A percentile compares a stretch with the other conserved stretches of the same genome.
These are phyloP conservation scores for Botrytis squamosa DNA, from an alignment of 2,329 filamentous ascomycete species.

Conservation along the genomic window DNA sequence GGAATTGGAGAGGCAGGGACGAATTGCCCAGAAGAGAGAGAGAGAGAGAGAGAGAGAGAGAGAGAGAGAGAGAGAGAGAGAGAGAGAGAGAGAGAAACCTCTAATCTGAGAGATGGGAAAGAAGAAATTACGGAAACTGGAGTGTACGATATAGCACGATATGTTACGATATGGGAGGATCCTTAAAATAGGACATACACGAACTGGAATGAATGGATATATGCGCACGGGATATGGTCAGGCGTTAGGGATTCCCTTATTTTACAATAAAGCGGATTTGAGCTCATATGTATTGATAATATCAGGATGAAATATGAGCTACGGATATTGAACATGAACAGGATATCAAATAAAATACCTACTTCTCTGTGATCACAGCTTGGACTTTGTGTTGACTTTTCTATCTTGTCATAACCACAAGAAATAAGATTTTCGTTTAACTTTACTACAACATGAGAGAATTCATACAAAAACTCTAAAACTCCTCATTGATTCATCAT, in stretches of 20 bases:
- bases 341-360: not conserved
- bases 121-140: not conserved
- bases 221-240: not conserved
- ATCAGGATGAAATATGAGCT: not conserved
- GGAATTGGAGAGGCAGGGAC: not conserved
- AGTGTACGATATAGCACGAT: not conserved
- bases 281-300: not conserved
- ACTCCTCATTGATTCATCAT: not conserved
- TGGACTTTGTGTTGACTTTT: not conserved
- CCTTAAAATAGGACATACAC: not conserved
- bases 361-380: not conserved
- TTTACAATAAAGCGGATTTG: not conserved
- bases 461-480: not conserved
- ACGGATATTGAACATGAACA: not conserved
- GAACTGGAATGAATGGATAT: not conserved
- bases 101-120: not conserved
- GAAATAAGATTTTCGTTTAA: not conserved
- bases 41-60: too few species aligned
- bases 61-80: too few species aligned
- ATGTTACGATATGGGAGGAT: not conserved
- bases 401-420: not conserved
- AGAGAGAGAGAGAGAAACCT: not conserved
- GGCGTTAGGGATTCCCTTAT: not conserved
- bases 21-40: too few species aligned
- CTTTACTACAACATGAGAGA: too few species aligned